Percentiles rank a stretch among this genome's conserved stretches.
These are phyloP conservation scores for Camellia oleifera DNA, from an alignment of 179 eudicot species.

Conservation along the genomic window DNA sequence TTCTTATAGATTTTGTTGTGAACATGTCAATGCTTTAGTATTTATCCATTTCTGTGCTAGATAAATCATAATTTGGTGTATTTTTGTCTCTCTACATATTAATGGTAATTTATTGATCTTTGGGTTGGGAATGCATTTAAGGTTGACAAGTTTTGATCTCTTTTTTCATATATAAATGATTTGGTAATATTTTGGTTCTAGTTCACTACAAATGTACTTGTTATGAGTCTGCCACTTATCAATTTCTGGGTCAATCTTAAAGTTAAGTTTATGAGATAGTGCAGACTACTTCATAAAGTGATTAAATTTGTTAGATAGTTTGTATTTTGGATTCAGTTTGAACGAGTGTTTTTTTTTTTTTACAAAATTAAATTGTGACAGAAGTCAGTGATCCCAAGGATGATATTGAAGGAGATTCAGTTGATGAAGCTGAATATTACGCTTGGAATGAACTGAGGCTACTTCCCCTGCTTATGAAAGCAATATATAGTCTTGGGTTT, in stretches of 20 bases:
- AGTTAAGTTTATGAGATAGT: neutral
- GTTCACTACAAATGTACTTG: neutral
- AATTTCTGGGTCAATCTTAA: neutral
- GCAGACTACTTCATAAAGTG: neutral
- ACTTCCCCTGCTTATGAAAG: constrained; percentile 76
- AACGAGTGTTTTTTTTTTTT: neutral
- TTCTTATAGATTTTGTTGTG: too few relatives aligned
- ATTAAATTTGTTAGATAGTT: constrained; percentile 6
- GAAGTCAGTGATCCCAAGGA: constrained; percentile 31
- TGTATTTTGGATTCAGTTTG: neutral
- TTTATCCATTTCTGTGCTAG: neutral
- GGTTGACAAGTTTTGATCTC: neutral
- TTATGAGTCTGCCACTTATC: neutral
- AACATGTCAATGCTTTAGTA: neutral
- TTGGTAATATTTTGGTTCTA: neutral
- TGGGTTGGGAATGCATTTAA: neutral
- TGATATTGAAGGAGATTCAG: constrained; percentile 37
- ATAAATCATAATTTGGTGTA: too few relatives aligned
- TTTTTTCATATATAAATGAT: neutral
- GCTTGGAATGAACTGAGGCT: constrained; percentile 94
- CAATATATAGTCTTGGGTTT: constrained; percentile 73
- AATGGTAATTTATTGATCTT: neutral
- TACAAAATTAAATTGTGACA: constrained; percentile 12
- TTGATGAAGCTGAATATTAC: constrained; percentile 67
- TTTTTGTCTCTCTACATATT: too few relatives aligned